Conservation (phyloP, 148 eudicot species). For the Cornus controversa region DNA sequence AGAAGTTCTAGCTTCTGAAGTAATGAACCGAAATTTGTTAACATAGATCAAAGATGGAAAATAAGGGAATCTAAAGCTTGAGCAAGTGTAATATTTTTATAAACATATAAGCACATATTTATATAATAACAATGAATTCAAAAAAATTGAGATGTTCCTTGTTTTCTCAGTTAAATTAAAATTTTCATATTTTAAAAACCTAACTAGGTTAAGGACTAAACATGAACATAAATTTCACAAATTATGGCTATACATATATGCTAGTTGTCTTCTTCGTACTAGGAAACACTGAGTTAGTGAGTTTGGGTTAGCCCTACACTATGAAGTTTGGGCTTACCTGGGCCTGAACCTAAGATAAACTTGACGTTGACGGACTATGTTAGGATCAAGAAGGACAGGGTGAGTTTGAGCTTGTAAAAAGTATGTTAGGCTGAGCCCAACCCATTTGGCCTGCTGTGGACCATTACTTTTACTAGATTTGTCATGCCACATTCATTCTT, state of each 20-base stretch:
- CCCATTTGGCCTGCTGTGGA: background rate
- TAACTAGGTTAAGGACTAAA: background rate
- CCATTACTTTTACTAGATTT: background rate
- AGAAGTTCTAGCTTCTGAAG: background rate
- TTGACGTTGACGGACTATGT: background rate
- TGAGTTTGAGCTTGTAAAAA: background rate
- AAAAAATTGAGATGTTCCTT: background rate
- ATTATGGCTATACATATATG: background rate
- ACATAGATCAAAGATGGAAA: background rate
- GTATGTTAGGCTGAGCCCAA: background rate
- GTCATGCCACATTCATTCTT: background rate
- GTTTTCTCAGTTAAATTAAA: background rate
- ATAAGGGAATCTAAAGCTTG: background rate
- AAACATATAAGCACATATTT: no score
- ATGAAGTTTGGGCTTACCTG: background rate
- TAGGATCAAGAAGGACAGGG: background rate
- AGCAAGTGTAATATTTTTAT: background rate
- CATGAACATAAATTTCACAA: background rate
- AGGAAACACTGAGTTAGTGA: background rate
- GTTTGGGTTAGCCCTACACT: background rate
- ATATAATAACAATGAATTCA: background rate
- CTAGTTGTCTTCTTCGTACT: background rate
- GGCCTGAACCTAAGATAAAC: background rate
- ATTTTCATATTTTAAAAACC: background rate
- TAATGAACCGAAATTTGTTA: no score